A percentile compares a stretch with the other conserved stretches of the same genome.
These are phyloP conservation scores for Myxozyma monticola DNA, from an alignment of 805 yeast genomes.

Conservation along the genomic window DNA sequence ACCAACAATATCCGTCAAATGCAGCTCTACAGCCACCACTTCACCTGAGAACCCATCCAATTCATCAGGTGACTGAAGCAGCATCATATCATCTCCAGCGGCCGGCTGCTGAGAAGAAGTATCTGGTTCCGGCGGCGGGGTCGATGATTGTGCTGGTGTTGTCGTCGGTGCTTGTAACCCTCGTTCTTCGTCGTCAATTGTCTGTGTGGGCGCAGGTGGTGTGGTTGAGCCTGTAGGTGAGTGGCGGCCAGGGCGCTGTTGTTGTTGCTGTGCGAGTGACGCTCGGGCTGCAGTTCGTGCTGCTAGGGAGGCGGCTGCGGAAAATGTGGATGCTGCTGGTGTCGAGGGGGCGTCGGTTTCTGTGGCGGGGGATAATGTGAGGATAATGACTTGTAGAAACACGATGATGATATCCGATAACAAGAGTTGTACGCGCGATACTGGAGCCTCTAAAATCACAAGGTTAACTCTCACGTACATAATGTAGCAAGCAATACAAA, in stretches of 20 bases:
- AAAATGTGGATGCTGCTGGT: conserved; percentile 3
- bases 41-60: conserved; percentile 30
- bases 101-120: not conserved
- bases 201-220: conserved; percentile 9
- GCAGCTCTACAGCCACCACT: conserved; percentile 23
- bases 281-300: conserved; percentile 12
- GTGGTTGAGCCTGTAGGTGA: conserved; percentile 5
- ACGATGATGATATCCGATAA: conserved; percentile 12
- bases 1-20: conserved; percentile 14
- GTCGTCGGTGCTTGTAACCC: conserved; percentile 1
- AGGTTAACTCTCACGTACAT: not conserved
- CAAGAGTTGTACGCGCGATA: conserved; percentile 16
- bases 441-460: conserved; percentile 15
- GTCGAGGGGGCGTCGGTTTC: conserved; percentile 2
- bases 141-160: no score
- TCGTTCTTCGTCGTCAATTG: conserved; percentile 22
- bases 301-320: conserved; percentile 17
- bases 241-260: not conserved
- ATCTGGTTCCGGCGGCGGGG: no score
- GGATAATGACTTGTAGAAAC: conserved; percentile 15
- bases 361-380: conserved; percentile 1
- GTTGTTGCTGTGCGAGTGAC: conserved; percentile 1
- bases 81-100: not conserved
- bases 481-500: not conserved
- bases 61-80: conserved; percentile 11